phyloP scores from a whole-genome alignment of 2,329 filamentous ascomycete species.

The Cadophora gregata region DNA sequence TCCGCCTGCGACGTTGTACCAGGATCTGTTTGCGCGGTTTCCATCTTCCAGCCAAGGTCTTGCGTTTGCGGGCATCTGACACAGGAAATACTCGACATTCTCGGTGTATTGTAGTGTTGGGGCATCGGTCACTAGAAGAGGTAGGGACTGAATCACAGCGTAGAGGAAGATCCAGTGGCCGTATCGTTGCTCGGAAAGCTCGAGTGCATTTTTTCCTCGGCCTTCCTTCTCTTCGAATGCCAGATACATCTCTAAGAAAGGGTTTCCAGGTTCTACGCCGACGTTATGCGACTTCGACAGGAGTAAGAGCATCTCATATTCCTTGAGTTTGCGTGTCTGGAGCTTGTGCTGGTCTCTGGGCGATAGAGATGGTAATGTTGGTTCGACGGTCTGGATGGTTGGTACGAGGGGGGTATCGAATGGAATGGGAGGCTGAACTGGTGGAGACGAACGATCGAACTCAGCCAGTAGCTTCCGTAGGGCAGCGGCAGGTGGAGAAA shows the following conservation, averaged over 20 bases:
- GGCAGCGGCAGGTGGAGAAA: slow-evolving; percentile 69
- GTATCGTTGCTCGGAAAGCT: slow-evolving; percentile 72
- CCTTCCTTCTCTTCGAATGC: slow-evolving; percentile 74
- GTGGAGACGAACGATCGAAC: slow-evolving; percentile 87
- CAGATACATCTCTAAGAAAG: slow-evolving; percentile 73
- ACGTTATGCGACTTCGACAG: slow-evolving; percentile 84
- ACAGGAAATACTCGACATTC: slow-evolving; percentile 82
- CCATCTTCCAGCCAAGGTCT: slow-evolving; percentile 75
- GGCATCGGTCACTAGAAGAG: slow-evolving; percentile 78
- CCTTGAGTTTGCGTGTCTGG: slow-evolving; percentile 73
- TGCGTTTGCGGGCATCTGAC: slow-evolving; percentile 74
- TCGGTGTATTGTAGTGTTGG: slow-evolving; percentile 72
- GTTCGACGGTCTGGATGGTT: slow-evolving; percentile 67
- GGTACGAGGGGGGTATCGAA: slow-evolving; percentile 87
- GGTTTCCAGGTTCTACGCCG: slow-evolving; percentile 65
- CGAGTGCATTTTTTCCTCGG: slow-evolving; percentile 66
- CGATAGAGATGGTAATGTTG: slow-evolving; percentile 65
- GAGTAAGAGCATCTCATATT: slow-evolving; percentile 77
- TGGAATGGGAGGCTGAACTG: slow-evolving; percentile 88
- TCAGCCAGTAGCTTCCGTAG: slow-evolving; percentile 83
- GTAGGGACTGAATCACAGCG: slow-evolving; percentile 76
- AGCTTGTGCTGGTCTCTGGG: slow-evolving; percentile 78
- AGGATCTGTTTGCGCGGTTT: slow-evolving; percentile 65
- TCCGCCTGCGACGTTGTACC: slow-evolving; percentile 76
- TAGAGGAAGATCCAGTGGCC: slow-evolving; percentile 87